Evolutionary conservation across 2,329 filamentous ascomycete genomes (phyloP).

Genomic region (Setomelanomma holmii): DNA sequence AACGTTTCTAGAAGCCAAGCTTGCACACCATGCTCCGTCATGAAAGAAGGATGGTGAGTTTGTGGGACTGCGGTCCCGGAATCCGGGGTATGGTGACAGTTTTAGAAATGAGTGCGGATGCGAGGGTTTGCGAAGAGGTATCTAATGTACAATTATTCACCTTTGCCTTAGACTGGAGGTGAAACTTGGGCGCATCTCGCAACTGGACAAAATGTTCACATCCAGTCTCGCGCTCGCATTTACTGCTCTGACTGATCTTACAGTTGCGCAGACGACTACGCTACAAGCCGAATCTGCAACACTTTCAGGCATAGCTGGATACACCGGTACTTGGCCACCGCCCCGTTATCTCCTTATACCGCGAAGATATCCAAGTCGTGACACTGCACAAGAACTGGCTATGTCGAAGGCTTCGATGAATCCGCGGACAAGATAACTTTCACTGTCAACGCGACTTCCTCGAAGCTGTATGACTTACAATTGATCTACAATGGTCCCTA

Average conservation of each 20-base stretch:
- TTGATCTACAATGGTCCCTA: slow-evolving; percentile 56
- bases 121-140: background rate
- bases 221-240: too few species aligned
- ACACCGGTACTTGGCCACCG: slow-evolving; percentile 48
- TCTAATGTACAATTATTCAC: too few species aligned
- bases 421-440: slow-evolving; percentile 55
- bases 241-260: slow-evolving; percentile 9
- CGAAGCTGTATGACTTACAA: slow-evolving; percentile 54
- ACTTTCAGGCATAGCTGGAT: slow-evolving; percentile 53
- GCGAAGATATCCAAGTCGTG: too few species aligned
- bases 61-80: background rate
- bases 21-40: background rate
- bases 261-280: slow-evolving; percentile 25
- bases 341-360: too few species aligned
- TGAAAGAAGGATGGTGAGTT: background rate
- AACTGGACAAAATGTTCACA: too few species aligned
- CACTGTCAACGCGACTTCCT: slow-evolving; percentile 44
- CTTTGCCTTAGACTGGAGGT: too few species aligned
- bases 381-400: slow-evolving; percentile 56
- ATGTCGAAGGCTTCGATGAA: slow-evolving; percentile 57
- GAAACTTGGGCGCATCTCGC: too few species aligned
- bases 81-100: background rate
- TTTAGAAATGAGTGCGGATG: background rate
- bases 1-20: background rate
- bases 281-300: slow-evolving; percentile 53